Evolutionary conservation across 371 early-diverging fungal species (phyloP).

Genomic region (Rhizopus delemar): DNA sequence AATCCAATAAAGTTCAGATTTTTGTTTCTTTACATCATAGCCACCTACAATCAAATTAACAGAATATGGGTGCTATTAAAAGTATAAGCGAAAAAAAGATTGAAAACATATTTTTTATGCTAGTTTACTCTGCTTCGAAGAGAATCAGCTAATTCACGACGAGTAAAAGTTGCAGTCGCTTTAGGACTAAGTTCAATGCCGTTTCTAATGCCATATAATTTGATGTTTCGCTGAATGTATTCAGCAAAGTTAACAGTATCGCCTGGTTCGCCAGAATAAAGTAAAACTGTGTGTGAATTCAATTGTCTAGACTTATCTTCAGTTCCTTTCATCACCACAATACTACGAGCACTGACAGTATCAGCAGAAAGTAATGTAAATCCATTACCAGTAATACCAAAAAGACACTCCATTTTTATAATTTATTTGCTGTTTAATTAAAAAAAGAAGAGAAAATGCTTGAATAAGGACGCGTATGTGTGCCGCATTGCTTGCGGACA

Average conservation of each 20-base stretch:
- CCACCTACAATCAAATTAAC: conserved; percentile 93
- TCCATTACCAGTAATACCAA: conserved; percentile 95
- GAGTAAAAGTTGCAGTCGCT: conserved; percentile 83
- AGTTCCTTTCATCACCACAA: conserved; percentile 89
- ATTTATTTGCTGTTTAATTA: not conserved
- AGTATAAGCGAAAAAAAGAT: not conserved
- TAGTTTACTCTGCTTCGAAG: conserved; percentile 80
- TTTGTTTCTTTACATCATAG: conserved; percentile 70
- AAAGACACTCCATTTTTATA: conserved; percentile 79
- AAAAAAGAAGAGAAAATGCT: not conserved
- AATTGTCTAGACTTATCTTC: conserved; percentile 88
- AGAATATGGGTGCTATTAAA: conserved; percentile 75
- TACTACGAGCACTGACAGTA: conserved; percentile 77
- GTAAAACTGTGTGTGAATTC: conserved; percentile 79
- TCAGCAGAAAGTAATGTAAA: conserved; percentile 90
- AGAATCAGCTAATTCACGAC: conserved; percentile 85
- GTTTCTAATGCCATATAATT: conserved; percentile 88
- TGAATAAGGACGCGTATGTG: not conserved
- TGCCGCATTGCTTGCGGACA: not conserved
- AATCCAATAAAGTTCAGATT: conserved; percentile 87
- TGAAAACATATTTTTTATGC: no score
- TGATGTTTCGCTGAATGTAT: conserved; percentile 91
- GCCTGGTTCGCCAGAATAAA: conserved; percentile 92
- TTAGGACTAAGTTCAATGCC: conserved; percentile 79
- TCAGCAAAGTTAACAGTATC: conserved; percentile 95